Evolutionary conservation across 2,329 filamentous ascomycete genomes (phyloP), one percentile per base, ranked within the genome.

Genomic region (Botryotinia globosa): DNA sequence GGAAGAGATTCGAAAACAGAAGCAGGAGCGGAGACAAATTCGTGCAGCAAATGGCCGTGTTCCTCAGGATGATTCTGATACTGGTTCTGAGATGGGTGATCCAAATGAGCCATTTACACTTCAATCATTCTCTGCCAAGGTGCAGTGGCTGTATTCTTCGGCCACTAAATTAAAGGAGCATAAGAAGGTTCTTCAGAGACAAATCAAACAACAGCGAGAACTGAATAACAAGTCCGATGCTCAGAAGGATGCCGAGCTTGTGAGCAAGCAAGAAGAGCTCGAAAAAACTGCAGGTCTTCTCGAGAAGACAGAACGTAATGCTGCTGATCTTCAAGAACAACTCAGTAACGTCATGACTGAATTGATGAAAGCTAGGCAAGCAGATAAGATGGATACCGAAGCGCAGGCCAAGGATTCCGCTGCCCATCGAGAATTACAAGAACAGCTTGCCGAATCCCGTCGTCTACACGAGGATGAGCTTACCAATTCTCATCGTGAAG

Each of bases 151-250:
- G 7, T 93, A 94, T 79, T 86, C 87, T 58, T 92, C 93, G 73
- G 88, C 93, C n/a, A 91, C 90, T 29, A 88, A 88, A 32, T 85
- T 98, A 51, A 91, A 93, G 74, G 93, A 97, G 77, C 94, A 98
- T 80, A 97, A 97, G 80, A 89, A 90, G 66, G 94, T 97, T 34
- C 86, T 98, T 14, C 92, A 95, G 79, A 90, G 94, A 61, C 94
- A 98, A 81, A 95, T 98, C 79, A 95, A 97, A 83, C 94, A 98
- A 81, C 95, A 98, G 82, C 92, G 94, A 73, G 94, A 97, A 79
- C 87, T 98, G 73, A 97, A 97, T 83, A 94, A 87, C 83, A 94
- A 94, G 79, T 94, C 93, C 1, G 94, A 97, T 76, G 85, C 88
- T 32, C 87, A 90, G 74, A 89, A 90, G 78, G 90, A 92, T 77